Conservation (phyloP, 1,284 basidiomycete species). For the Lentinula novae-zelandiae region DNA sequence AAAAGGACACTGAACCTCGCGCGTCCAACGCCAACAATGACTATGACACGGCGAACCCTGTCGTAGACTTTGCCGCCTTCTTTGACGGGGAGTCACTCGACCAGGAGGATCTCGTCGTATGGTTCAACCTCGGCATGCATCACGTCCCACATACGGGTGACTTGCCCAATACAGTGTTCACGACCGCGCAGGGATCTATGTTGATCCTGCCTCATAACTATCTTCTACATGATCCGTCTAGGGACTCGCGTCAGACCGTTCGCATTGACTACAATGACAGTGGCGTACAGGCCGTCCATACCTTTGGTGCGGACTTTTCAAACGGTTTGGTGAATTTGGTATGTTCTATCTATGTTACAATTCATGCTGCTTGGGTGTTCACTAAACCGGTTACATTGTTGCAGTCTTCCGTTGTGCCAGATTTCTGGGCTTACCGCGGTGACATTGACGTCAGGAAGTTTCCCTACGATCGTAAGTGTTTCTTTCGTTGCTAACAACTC, state of each 20-base stretch:
- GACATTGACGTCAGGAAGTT: slow-evolving; percentile 19
- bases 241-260: slow-evolving; percentile 17
- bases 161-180: slow-evolving; percentile 20
- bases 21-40: slow-evolving; percentile 19
- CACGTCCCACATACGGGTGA: slow-evolving; percentile 21
- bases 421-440: slow-evolving; percentile 17
- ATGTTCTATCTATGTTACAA: neutral
- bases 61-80: slow-evolving; percentile 18
- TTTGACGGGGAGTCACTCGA: slow-evolving; percentile 14
- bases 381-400: neutral
- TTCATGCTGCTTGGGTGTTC: neutral
- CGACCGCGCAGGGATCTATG: slow-evolving; percentile 20
- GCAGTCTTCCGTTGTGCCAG: slow-evolving; percentile 15
- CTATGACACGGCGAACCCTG: slow-evolving; percentile 19
- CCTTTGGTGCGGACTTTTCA: slow-evolving; percentile 18
- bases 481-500: neutral
- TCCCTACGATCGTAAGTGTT: slow-evolving; percentile 19
- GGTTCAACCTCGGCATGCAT: slow-evolving; percentile 19
- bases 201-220: slow-evolving; percentile 20
- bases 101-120: slow-evolving; percentile 1
- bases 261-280: slow-evolving; percentile 19
- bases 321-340: slow-evolving; percentile 17
- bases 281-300: slow-evolving; percentile 18
- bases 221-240: slow-evolving; percentile 19
- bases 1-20: slow-evolving; percentile 19